Conservation (phyloP, 83 land plant genomes). For the Isoetes engelmannii region DNA sequence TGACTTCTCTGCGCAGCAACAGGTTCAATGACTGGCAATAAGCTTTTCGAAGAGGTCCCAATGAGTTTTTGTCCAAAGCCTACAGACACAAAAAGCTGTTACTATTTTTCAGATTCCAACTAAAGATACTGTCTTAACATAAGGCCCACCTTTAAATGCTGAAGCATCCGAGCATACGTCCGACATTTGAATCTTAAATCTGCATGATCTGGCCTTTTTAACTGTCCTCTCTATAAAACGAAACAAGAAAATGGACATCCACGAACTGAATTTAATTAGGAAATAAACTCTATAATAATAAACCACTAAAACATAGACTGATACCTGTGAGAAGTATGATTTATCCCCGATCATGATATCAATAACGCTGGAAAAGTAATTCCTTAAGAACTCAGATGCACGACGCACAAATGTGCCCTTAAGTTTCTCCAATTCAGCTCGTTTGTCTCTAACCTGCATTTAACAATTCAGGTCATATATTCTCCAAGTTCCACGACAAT, state of each 20-base stretch:
- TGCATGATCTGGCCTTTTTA: constrained; percentile 99
- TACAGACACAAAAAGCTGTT: constrained; percentile 19
- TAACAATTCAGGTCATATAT: too few species aligned
- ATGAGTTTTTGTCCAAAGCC: constrained; percentile 80
- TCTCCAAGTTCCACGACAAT: background rate
- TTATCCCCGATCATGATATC: constrained; percentile 97
- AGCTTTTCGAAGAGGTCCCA: constrained; percentile 83
- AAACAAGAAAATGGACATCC: background rate
- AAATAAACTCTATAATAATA: constrained; percentile 7
- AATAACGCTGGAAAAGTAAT: constrained; percentile 87
- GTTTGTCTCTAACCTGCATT: constrained; percentile 86
- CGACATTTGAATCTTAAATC: constrained; percentile 90
- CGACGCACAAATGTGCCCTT: constrained; percentile 81
- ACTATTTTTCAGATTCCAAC: background rate
- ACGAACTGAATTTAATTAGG: constrained; percentile 11
- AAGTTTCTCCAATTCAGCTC: constrained; percentile 76
- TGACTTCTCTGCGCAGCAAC: constrained; percentile 90
- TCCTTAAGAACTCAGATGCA: constrained; percentile 89
- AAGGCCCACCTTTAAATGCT: constrained; percentile 75
- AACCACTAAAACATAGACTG: too few species aligned
- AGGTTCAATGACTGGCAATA: constrained; percentile 89
- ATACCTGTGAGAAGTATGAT: constrained; percentile 92
- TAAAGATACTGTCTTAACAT: background rate
- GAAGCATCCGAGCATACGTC: constrained; percentile 91
- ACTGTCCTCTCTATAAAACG: constrained; percentile 60